A percentile compares a stretch with the other conserved stretches of the same genome.
Evolutionary conservation across 495 filamentous ascomycete species (phyloP).

Genomic region (Aspergillus kassunensis): DNA sequence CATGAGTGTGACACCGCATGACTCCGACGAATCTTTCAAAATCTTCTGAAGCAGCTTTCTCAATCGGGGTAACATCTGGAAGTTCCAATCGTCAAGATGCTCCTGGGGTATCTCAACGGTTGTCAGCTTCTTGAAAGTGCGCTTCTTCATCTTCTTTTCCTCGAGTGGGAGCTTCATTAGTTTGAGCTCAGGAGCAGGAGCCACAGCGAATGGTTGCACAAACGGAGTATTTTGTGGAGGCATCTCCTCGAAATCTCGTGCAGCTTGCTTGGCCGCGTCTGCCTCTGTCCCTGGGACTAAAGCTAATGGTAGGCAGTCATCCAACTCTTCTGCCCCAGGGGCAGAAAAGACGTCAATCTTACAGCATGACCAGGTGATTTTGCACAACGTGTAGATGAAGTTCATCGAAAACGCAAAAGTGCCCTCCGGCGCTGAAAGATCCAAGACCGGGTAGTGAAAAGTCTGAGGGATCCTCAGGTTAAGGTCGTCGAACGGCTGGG

Average conservation of each 20-base stretch:
- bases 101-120: conserved; percentile 54
- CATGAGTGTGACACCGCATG: conserved; percentile 69
- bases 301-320: conserved; percentile 44
- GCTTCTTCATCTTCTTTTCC: conserved; percentile 35
- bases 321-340: conserved; percentile 40
- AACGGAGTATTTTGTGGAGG: conserved; percentile 20
- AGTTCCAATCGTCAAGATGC: conserved; percentile 67
- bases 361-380: conserved; percentile 42
- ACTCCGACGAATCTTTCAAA: conserved; percentile 57
- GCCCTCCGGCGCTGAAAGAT: conserved; percentile 43
- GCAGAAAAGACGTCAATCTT: conserved; percentile 45
- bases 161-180: conserved; percentile 22
- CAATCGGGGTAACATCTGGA: conserved; percentile 64
- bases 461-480: conserved; percentile 40
- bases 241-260: conserved; percentile 17
- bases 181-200: conserved; percentile 25
- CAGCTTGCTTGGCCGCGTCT: conserved; percentile 23
- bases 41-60: conserved; percentile 64
- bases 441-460: conserved; percentile 47
- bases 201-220: conserved; percentile 18
- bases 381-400: conserved; percentile 45
- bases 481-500: conserved; percentile 52
- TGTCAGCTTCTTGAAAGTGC: conserved; percentile 42
- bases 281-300: conserved; percentile 38
- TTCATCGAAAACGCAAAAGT: conserved; percentile 48